Base-by-base conservation (phyloP, 768 basidiomycete species). In the Tylopilus balloui region DNA sequence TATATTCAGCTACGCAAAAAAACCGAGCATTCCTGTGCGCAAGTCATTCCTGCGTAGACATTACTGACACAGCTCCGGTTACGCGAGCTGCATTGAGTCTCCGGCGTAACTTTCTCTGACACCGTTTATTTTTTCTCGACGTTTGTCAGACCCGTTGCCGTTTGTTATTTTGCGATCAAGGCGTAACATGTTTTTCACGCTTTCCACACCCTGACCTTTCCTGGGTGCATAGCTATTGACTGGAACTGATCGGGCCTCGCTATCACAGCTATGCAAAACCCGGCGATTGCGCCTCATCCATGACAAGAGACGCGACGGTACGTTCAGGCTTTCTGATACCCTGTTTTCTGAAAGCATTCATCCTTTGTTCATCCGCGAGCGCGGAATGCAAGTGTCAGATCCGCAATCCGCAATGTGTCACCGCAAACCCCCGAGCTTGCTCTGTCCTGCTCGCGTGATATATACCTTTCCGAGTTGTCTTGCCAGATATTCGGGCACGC, bases 391-490 rank as follows among this genome's bases (percentile, higher is more conserved):
- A 36, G 52, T 15, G 35, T 53, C 36, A 28, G 42, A 41, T 45
- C 15, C 20, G 8, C 37, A 34, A 40, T 34, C 20, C 60, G 47
- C 57, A 66, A 53, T 56, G 58, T 62, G 60, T 41, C 31, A 28
- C 48, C 57, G 65, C 60, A 28, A 48, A 21, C 44, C 51, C 28
- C 62, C 57, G 55, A 40, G 25, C 50, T 58, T 67, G 55, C 54
- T 62, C 29, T 67, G 55, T 68, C 34, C 47, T 38, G 12, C 38
- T 53, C 61, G 62, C 59, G 60, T 62, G 60, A 34, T 11, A 15
- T 17, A 37, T 38, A 15, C 23, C 34, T 46, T 46, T 47, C 31
- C 28, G 37, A 34, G 19, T 23, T 32, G 23, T 37, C 34, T 12
- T 25, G 13, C 32, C 50, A n/a, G n/a, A n/a, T n/a, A 47, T 47